Base-by-base conservation (phyloP, 2,329 filamentous ascomycete genomes). In the Penicillium nordicum region DNA sequence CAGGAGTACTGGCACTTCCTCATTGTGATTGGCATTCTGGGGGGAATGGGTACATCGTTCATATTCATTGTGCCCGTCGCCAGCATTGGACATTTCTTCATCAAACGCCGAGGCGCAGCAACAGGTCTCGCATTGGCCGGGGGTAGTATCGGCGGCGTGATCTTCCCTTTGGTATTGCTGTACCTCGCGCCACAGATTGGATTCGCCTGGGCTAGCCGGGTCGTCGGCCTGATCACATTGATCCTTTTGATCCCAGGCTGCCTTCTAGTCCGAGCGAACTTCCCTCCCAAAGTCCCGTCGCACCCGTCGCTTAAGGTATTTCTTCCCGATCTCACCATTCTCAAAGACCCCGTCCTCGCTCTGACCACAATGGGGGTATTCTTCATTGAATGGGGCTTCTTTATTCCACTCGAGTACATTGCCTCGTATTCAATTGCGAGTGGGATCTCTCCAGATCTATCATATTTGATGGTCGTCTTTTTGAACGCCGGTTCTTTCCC, bases 401-500 rank as follows among this genome's bases (percentile, higher is more conserved):
- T 74, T 43, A 68, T 75, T 16, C 73, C 72, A 0, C 61, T 68
- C 34, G 69, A 70, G 11, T 76, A 75, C 53, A 59, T 76, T 29
- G 61, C 69, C 4, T 70, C 67, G 9, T 73, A 74, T 16, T 65
- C 63, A 7, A 46, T 73, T 8, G 48, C 66, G 10, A 59, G 50
- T 6, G 69, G 71, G 0, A 60, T 73, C 6, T 55, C 63, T 16
- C 53, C 52, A 1, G 55, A 55, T 2, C 44, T 74, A 1, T 59
- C 71, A 2, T 74, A 73, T 44, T 34, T 65, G 12, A 64, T 73
- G 21, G 60, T 72, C 8, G 61, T 67, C 0, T 67, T 74, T 25
- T 57, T 74, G 12, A 75, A 74, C 18, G 64, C 62, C 0, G 67
- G 63, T 5, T 64, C 67, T 1, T 63, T 74, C n/a, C 63, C 63